Percentiles rank a stretch among this genome's conserved stretches.
Conservation (phyloP, 2,329 filamentous ascomycete genomes). For the Cladosporium sphaerospermum region DNA sequence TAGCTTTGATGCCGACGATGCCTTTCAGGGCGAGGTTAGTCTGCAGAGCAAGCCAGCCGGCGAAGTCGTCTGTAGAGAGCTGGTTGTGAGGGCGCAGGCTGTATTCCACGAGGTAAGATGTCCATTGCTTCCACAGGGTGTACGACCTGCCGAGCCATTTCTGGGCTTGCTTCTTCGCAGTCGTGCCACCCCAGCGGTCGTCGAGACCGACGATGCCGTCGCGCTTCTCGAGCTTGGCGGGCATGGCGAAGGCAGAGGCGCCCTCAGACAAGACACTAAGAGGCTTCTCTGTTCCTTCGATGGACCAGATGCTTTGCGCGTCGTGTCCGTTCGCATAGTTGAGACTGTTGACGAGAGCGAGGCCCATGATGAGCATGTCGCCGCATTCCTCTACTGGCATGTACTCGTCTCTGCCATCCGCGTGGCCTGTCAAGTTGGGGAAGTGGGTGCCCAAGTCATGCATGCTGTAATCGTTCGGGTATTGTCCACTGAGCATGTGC, state of each 20-base stretch:
- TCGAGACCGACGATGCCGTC: constrained; percentile 55
- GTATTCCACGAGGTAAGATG: constrained; percentile 68
- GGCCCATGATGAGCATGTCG: constrained; percentile 60
- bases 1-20: constrained; percentile 74
- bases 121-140: constrained; percentile 69
- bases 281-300: constrained; percentile 30
- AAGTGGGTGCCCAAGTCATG: constrained; percentile 69
- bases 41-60: constrained; percentile 69
- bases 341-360: constrained; percentile 70
- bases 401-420: constrained; percentile 63
- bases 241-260: constrained; percentile 43
- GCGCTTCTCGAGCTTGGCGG: constrained; percentile 39
- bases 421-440: constrained; percentile 70
- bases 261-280: constrained; percentile 24
- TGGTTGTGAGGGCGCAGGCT: constrained; percentile 69
- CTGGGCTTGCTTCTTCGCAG: constrained; percentile 52
- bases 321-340: constrained; percentile 53
- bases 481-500: constrained; percentile 74
- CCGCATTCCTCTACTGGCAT: constrained; percentile 76
- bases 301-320: constrained; percentile 54
- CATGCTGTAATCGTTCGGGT: constrained; percentile 76
- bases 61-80: constrained; percentile 79
- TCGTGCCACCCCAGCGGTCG: constrained; percentile 50
- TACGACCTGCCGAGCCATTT: constrained; percentile 66
- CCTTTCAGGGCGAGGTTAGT: constrained; percentile 80